phyloP scores from a whole-genome alignment of 2,329 filamentous ascomycete species.

The Pestalotiopsis sp. region DNA sequence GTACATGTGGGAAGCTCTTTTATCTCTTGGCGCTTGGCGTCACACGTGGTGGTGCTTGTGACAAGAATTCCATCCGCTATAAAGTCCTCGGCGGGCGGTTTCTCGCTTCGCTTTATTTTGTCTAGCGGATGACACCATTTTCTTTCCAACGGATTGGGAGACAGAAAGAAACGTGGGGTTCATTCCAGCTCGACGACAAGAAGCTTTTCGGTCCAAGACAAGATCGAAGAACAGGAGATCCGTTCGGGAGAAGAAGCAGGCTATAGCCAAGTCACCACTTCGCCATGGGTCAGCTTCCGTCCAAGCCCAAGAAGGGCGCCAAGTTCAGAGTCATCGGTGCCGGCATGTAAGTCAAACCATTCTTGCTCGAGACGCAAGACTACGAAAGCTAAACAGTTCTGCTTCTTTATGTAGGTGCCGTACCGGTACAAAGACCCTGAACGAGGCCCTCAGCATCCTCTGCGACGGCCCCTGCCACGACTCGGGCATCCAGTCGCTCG shows the following conservation, averaged over 20 bases:
- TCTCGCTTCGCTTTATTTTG: neutral
- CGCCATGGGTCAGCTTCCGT: slow-evolving; percentile 33
- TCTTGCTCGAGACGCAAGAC: neutral
- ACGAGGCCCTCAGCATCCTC: slow-evolving; percentile 37
- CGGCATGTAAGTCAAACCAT: slow-evolving; percentile 30
- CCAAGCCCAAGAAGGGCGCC: slow-evolving; percentile 30
- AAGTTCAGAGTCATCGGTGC: slow-evolving; percentile 37
- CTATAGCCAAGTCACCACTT: neutral
- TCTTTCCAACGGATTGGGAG: neutral
- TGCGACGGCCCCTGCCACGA: slow-evolving; percentile 36
- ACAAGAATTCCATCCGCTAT: neutral
- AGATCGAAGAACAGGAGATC: neutral
- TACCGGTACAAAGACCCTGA: slow-evolving; percentile 39
- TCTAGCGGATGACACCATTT: slow-evolving; percentile 10
- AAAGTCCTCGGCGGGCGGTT: neutral
- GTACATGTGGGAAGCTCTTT: neutral
- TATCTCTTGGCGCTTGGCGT: slow-evolving; percentile 10
- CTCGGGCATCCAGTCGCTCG: slow-evolving; percentile 36
- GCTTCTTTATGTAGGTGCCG: slow-evolving; percentile 31
- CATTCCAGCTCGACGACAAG: neutral
- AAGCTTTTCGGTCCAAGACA: neutral
- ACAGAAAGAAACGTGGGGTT: slow-evolving; percentile 5
- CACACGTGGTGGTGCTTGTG: neutral
- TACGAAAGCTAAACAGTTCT: slow-evolving; percentile 7
- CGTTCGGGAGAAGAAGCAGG: neutral